Conservation (phyloP, 164 flowering plant genomes). For the Umbellularia californica region DNA sequence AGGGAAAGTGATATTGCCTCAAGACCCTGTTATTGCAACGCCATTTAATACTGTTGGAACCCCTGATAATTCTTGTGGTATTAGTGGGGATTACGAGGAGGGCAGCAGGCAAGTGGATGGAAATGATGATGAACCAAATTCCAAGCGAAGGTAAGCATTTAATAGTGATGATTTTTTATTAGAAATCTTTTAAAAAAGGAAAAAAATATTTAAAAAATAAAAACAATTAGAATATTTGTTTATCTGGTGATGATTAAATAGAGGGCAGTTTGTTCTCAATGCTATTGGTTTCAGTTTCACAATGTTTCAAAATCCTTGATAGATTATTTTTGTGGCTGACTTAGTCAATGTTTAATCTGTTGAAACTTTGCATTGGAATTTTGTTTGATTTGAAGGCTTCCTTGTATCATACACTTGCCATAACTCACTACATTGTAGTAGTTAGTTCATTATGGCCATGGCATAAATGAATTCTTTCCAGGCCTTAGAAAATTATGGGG, state of each 20-base stretch:
- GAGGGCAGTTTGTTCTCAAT: not conserved
- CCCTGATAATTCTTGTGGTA: slow-evolving; percentile 51
- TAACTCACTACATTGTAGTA: too few species aligned
- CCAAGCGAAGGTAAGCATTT: slow-evolving; percentile 66
- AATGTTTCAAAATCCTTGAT: not conserved
- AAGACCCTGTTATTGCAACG: slow-evolving; percentile 24
- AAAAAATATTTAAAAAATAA: too few species aligned
- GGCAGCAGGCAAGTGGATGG: slow-evolving; percentile 43
- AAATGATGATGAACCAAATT: slow-evolving; percentile 50
- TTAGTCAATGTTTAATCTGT: too few species aligned
- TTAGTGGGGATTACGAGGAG: slow-evolving; percentile 63
- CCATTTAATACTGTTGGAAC: slow-evolving; percentile 26
- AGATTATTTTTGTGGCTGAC: not conserved
- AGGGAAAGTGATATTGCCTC: slow-evolving; percentile 21
- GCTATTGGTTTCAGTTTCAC: too few species aligned
- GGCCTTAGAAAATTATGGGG: too few species aligned
- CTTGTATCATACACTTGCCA: too few species aligned
- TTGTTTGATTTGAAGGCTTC: too few species aligned
- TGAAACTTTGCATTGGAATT: too few species aligned
- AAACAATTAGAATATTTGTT: too few species aligned
- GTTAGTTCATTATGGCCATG: too few species aligned
- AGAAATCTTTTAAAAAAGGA: too few species aligned
- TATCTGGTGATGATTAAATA: not conserved
- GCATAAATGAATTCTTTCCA: too few species aligned
- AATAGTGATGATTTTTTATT: not conserved